Conservation (phyloP, 2,329 filamentous ascomycete species). For the Colletotrichum lini region DNA sequence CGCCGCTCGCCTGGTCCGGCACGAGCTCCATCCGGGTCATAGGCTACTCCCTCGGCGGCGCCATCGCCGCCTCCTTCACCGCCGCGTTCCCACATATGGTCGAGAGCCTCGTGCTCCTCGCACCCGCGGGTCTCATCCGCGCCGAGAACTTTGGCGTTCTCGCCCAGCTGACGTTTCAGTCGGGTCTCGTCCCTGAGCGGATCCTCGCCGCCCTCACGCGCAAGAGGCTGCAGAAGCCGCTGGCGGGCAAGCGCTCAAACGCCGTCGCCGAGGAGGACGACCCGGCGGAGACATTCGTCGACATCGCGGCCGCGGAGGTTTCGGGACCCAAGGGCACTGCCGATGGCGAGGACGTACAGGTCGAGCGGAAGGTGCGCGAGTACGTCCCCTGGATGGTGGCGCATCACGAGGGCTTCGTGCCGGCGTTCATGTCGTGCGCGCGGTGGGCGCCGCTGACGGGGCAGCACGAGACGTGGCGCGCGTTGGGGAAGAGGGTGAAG, state of each 20-base stretch:
- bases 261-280: constrained; percentile 44
- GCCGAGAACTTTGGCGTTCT: constrained; percentile 65
- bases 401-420: constrained; percentile 71
- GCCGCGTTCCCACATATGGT: constrained; percentile 80
- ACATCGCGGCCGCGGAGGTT: constrained; percentile 60
- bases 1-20: constrained; percentile 77
- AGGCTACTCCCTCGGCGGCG: constrained; percentile 88
- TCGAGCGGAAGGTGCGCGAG: constrained; percentile 63
- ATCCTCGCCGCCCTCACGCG: constrained; percentile 65
- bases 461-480: constrained; percentile 66
- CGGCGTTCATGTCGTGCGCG: constrained; percentile 72
- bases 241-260: constrained; percentile 55
- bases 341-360: constrained; percentile 44
- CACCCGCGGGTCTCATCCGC: constrained; percentile 82
- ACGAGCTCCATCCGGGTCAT: constrained; percentile 73
- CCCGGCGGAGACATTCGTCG: constrained; percentile 51
- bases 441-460: constrained; percentile 67
- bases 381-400: constrained; percentile 72
- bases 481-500: constrained; percentile 58
- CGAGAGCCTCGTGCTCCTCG: constrained; percentile 79
- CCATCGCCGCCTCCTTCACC: constrained; percentile 82
- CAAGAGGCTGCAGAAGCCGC: constrained; percentile 64
- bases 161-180: constrained; percentile 67
- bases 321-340: constrained; percentile 47
- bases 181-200: constrained; percentile 67